Percentiles rank a stretch among this genome's conserved stretches.
phyloP scores from a whole-genome alignment of 768 basidiomycete genomes.

The Lepiota venenata region DNA sequence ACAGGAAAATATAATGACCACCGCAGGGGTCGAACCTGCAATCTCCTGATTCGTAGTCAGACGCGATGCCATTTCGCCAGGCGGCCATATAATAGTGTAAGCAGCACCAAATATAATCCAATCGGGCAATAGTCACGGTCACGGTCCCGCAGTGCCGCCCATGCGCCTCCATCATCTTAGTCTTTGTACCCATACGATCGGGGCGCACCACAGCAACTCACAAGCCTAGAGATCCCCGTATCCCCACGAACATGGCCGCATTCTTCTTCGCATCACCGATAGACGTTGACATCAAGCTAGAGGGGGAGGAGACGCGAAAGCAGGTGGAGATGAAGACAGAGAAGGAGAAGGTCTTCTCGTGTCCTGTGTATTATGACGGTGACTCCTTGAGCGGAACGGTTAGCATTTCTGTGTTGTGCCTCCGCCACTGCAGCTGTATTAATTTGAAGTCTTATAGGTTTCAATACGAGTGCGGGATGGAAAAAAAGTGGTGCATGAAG shows the following conservation, averaged over 20 bases:
- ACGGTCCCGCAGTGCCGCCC: no score
- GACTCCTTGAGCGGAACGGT: slow-evolving; percentile 91
- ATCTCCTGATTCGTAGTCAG: slow-evolving; percentile 95
- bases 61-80: slow-evolving; percentile 95
- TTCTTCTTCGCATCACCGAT: slow-evolving; percentile 93
- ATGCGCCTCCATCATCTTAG: no score
- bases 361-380: slow-evolving; percentile 95
- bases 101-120: no score
- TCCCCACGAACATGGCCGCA: slow-evolving; percentile 56
- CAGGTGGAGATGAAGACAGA: slow-evolving; percentile 88
- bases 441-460: slow-evolving; percentile 43
- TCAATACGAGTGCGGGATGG: slow-evolving; percentile 89
- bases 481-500: slow-evolving; percentile 92
- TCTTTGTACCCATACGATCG: no score
- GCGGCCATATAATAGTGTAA: slow-evolving; percentile 44
- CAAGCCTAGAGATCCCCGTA: not conserved
- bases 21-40: slow-evolving; percentile 92
- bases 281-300: slow-evolving; percentile 87
- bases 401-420: not conserved
- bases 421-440: not conserved
- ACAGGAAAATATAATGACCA: slow-evolving; percentile 45
- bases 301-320: slow-evolving; percentile 84
- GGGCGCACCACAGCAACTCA: no score
- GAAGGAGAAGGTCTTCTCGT: slow-evolving; percentile 80
- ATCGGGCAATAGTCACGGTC: no score